A percentile compares a stretch with the other conserved stretches of the same genome.
phyloP scores from a whole-genome alignment of 805 yeast species.

The Saitoella complicata region DNA sequence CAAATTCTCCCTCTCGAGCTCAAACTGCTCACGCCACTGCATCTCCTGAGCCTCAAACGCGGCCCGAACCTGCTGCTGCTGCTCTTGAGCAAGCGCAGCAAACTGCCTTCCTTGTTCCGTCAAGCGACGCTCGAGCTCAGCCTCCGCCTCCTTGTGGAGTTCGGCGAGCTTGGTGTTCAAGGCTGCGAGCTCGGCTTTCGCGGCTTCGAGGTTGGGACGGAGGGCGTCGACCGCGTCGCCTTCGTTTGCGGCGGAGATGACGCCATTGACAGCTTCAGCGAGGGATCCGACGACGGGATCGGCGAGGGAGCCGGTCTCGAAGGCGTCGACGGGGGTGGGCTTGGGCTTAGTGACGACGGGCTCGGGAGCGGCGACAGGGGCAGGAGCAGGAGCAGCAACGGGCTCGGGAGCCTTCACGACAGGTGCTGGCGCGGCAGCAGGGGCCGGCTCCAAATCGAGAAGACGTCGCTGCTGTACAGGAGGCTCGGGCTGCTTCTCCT shows the following conservation, averaged over 20 bases:
- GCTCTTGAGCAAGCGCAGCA: slow-evolving; percentile 13
- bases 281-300: neutral
- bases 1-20: slow-evolving; percentile 47
- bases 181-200: neutral
- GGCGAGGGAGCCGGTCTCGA: neutral
- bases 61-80: slow-evolving; percentile 16
- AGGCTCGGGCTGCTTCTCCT: slow-evolving; percentile 5
- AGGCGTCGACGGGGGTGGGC: neutral
- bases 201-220: neutral
- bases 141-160: slow-evolving; percentile 7
- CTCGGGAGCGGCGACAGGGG: neutral
- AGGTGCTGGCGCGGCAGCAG: neutral
- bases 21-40: slow-evolving; percentile 26
- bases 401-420: neutral
- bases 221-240: neutral
- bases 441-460: no score
- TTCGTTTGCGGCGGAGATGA: neutral
- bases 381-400: neutral
- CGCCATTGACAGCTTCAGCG: neutral
- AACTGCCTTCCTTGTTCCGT: slow-evolving; percentile 21
- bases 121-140: slow-evolving; percentile 13
- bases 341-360: neutral
- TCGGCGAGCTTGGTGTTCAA: neutral
- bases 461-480: slow-evolving; percentile 1
- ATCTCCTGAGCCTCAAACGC: slow-evolving; percentile 31